A percentile compares a stretch with the other conserved stretches of the same genome.
Conservation (phyloP, 768 basidiomycete species). For the Candolleomyces eurysporus region DNA sequence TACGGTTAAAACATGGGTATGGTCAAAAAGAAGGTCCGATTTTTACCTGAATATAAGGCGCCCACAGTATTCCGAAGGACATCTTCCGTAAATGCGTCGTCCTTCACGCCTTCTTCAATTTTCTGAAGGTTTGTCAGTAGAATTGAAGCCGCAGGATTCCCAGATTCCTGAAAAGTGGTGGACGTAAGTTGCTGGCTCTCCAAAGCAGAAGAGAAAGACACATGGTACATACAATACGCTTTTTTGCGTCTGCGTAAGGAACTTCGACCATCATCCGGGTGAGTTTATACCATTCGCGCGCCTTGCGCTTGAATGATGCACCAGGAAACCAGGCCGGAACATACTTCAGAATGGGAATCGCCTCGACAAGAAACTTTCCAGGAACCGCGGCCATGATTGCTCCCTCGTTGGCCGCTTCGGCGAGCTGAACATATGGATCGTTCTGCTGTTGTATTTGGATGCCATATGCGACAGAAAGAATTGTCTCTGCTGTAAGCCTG, state of each 20-base stretch:
- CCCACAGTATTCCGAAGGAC: conserved; percentile 20
- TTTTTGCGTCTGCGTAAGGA: conserved; percentile 31
- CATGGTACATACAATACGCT: conserved; percentile 24
- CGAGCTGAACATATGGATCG: conserved; percentile 30
- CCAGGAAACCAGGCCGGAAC: conserved; percentile 33
- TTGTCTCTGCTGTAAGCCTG: conserved; percentile 32
- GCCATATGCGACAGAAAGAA: conserved; percentile 35
- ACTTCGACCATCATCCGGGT: conserved; percentile 31
- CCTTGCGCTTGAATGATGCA: conserved; percentile 35
- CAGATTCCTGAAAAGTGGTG: conserved; percentile 11
- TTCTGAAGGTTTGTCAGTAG: conserved; percentile 12
- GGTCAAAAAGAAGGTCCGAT: background rate
- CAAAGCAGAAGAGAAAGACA: background rate
- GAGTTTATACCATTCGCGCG: conserved; percentile 34
- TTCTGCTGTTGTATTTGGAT: conserved; percentile 24
- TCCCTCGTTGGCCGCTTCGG: conserved; percentile 19
- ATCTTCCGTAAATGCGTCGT: conserved; percentile 15
- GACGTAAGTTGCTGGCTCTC: no score
- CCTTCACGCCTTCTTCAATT: conserved; percentile 7
- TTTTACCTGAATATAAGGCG: conserved; percentile 20
- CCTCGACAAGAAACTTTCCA: conserved; percentile 29
- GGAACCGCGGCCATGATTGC: conserved; percentile 24
- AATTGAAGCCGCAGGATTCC: conserved; percentile 14
- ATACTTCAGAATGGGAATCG: conserved; percentile 24
- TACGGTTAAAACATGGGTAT: background rate